Base-by-base conservation (phyloP, 352 stramenopile genomes). In the Phytophthora foliorum region DNA sequence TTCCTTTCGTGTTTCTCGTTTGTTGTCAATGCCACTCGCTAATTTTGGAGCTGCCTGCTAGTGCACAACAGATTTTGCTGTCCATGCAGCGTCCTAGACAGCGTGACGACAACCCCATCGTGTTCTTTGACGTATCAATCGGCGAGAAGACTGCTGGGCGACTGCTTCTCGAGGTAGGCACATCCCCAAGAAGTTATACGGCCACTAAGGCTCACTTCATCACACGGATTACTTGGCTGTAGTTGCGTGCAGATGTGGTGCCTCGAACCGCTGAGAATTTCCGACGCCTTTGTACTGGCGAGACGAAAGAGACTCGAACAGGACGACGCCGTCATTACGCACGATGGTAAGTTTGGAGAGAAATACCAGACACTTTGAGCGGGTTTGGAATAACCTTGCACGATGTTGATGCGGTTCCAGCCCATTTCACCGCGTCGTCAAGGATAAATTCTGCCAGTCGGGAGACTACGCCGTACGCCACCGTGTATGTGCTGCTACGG, bases 251-350 rank as follows among this genome's bases (percentile, higher is more conserved):
- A n/a, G 97, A 99, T 80, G 81, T 98, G 7, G 95, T 97, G 31
- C 97, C 97, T 1, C 84, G 86, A 39, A 99, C 97, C 0, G 97
- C 92, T 13, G 97, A 99, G 78, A 99, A 99, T 79, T 99, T 99
- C 76, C 83, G 97, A 44, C 89, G 84, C 41, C 77, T 99, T 5
- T 99, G 97, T 75, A 99, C 97, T 1, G 97, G 97, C 62, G 96
- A 99, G 80, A 88, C 71, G 13, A 73, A 53, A 25, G 71, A 78
- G n/a, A 8, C 60, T 19, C 82, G 29, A 71, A 92, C 78, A 36
- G 86, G 65, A 75, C 92, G 70, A 72, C 83, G 79, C 9, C 72
- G 81, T 9, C 71, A 84, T 42, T 83, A 88, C 70, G 65, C 78
- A 2, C 72, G 82, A 17, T 90, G 81, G 81, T 88, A 65, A 44